phyloP scores from a whole-genome alignment of 75 land plant species.

The Cryptomeria japonica region DNA sequence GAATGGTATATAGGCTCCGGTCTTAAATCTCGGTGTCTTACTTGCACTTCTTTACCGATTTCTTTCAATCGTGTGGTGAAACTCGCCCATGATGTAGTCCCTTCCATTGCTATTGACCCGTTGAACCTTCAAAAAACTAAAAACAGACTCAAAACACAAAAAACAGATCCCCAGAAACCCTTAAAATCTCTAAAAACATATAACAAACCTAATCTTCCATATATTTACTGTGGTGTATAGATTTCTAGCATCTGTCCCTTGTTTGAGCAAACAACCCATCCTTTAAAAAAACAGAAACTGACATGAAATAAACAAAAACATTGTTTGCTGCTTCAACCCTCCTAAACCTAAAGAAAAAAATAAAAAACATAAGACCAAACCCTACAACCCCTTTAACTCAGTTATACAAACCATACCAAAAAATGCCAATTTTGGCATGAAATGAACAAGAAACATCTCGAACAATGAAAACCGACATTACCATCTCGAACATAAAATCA shows the following conservation, averaged over 20 bases:
- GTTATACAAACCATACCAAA: not conserved
- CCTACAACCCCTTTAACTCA: not conserved
- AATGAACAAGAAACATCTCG: not conserved
- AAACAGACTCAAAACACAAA: not conserved
- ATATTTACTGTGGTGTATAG: not conserved
- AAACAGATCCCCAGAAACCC: not conserved
- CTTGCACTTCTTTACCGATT: constrained; percentile 5
- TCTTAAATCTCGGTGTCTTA: not conserved
- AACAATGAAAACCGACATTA: not conserved
- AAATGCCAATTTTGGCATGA: not conserved
- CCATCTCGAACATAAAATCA: not conserved
- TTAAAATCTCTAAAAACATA: too few species aligned
- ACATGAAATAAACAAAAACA: not conserved
- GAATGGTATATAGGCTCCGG: not conserved
- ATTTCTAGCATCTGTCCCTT: not conserved
- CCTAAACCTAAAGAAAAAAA: not conserved
- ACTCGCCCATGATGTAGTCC: not conserved
- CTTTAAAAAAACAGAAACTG: not conserved
- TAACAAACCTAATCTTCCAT: not conserved
- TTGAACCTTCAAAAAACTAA: not conserved
- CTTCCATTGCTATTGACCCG: constrained; percentile 5
- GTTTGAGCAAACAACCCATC: not conserved
- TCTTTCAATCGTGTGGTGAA: constrained; percentile 12
- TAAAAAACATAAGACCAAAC: not conserved
- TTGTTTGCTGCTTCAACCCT: not conserved